Percentiles rank a stretch among this genome's conserved stretches.
These are phyloP conservation scores for Aspergillus ellipticus DNA, from an alignment of 495 filamentous ascomycete genomes.

Conservation along the genomic window DNA sequence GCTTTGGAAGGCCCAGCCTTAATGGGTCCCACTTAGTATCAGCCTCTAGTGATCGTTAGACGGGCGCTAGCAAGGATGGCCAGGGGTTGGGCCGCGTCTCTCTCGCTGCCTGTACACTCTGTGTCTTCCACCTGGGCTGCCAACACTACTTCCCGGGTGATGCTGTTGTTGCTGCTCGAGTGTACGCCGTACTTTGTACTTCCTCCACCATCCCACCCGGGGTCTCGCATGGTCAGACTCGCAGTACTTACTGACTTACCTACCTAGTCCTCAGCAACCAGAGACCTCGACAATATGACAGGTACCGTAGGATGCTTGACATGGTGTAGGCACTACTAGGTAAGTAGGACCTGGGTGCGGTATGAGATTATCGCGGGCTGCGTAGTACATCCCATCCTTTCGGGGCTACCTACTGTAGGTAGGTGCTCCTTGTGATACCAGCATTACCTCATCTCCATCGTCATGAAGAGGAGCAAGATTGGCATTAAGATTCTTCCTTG, in stretches of 20 bases:
- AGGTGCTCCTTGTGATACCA: neutral
- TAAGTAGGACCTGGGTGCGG: too few relatives aligned
- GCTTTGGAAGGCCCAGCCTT: conserved; percentile 18
- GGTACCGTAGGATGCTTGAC: neutral
- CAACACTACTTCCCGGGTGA: neutral
- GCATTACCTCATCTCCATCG: neutral
- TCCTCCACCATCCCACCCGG: conserved; percentile 7
- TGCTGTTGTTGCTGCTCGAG: neutral
- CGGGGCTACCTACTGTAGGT: neutral
- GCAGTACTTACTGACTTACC: too few relatives aligned
- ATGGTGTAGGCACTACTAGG: too few relatives aligned
- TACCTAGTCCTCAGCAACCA: neutral
- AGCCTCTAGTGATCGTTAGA: conserved; percentile 23
- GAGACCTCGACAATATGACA: conserved; percentile 6
- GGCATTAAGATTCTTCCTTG: neutral
- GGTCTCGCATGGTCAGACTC: conserved; percentile 6
- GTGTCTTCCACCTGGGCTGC: neutral
- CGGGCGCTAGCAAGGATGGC: conserved; percentile 14
- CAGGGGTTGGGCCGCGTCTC: conserved; percentile 23
- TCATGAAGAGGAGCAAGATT: neutral
- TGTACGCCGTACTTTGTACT: neutral
- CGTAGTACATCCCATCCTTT: neutral
- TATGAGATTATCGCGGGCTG: neutral
- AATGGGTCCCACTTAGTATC: conserved; percentile 19
- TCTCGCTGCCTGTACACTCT: neutral